phyloP scores from a whole-genome alignment of 768 basidiomycete species.

The Tulasnella sp. region DNA sequence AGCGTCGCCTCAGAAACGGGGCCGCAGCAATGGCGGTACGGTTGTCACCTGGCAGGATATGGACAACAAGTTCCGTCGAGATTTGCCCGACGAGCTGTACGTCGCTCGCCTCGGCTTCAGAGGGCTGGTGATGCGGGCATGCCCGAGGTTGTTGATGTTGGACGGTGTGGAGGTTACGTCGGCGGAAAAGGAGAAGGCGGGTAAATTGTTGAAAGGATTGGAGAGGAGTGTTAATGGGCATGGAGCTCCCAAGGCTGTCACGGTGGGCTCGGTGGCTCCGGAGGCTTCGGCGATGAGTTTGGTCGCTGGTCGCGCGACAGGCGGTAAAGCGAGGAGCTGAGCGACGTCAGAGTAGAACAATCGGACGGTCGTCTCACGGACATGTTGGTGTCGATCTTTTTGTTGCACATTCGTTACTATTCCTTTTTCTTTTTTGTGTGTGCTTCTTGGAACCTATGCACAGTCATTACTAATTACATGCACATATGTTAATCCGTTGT shows the following conservation, averaged over 20 bases:
- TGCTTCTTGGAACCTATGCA: neutral
- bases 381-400: neutral
- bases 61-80: conserved; percentile 80
- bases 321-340: neutral
- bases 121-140: conserved; percentile 75
- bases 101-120: conserved; percentile 83
- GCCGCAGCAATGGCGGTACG: conserved; percentile 9
- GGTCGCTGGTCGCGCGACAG: neutral
- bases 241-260: neutral
- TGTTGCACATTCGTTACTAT: neutral
- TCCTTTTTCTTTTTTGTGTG: too few relatives aligned
- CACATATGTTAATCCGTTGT: neutral
- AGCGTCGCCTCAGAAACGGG: neutral
- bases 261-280: neutral
- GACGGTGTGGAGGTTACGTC: conserved; percentile 79
- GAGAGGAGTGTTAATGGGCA: neutral
- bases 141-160: conserved; percentile 55
- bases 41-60: conserved; percentile 54
- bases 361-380: neutral
- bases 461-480: neutral
- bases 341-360: neutral
- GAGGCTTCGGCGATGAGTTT: neutral
- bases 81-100: conserved; percentile 83
- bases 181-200: conserved; percentile 81
- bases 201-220: conserved; percentile 49